These are phyloP conservation scores for Phytopythium montanum DNA, from an alignment of 352 stramenopile genomes.

Conservation along the genomic window DNA sequence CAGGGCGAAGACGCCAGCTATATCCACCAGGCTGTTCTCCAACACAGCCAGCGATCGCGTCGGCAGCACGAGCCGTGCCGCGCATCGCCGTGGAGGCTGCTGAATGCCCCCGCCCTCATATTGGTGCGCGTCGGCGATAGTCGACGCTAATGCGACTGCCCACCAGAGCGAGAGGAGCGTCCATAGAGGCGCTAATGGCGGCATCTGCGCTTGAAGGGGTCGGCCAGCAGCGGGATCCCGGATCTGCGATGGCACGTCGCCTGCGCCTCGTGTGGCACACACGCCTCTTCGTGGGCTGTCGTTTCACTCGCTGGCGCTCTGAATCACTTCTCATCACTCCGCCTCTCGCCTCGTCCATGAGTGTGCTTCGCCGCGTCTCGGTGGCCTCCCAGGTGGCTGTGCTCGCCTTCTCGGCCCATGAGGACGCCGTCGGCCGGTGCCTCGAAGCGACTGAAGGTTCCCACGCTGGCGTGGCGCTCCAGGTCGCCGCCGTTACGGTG, in stretches of 20 bases:
- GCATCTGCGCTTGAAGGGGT: neutral
- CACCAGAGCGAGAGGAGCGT: neutral
- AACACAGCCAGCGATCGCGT: neutral
- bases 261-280: constrained; percentile 5
- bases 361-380: constrained; percentile 2
- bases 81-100: neutral
- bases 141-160: neutral
- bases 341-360: neutral
- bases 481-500: constrained; percentile 46
- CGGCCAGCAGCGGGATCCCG: neutral
- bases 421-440: constrained; percentile 10
- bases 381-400: constrained; percentile 10
- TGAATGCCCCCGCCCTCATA: neutral
- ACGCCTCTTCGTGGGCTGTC: neutral
- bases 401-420: constrained; percentile 3
- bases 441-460: neutral
- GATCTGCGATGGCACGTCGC: neutral
- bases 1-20: neutral
- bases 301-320: neutral
- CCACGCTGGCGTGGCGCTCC: constrained; percentile 24
- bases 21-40: neutral
- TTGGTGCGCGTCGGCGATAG: neutral
- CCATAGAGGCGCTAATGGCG: neutral
- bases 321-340: no score
- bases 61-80: neutral